These are phyloP conservation scores for Leccinum huronense DNA, from an alignment of 1,284 basidiomycete genomes.

Conservation along the genomic window DNA sequence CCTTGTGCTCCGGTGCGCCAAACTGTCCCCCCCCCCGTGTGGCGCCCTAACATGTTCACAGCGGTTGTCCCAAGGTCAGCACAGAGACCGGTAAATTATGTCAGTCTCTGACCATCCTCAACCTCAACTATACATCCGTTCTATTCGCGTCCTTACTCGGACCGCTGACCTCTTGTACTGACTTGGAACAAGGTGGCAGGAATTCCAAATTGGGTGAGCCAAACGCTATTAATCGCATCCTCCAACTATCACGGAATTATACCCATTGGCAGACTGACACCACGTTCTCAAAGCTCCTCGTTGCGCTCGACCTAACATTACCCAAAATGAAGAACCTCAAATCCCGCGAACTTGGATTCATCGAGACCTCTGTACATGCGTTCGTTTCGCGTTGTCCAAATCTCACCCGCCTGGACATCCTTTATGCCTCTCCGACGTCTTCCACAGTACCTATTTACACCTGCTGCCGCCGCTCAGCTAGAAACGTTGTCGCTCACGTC, in stretches of 20 bases:
- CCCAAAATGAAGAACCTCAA: conserved; percentile 52
- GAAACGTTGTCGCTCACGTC: conserved; percentile 40
- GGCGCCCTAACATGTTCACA: conserved; percentile 32
- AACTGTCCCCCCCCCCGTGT: conserved; percentile 1
- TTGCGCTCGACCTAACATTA: conserved; percentile 37
- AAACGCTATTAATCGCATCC: not conserved
- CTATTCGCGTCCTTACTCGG: conserved; percentile 47
- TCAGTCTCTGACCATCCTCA: conserved; percentile 45
- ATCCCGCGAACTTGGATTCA: conserved; percentile 51
- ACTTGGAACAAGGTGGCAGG: conserved; percentile 61
- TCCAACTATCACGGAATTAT: not conserved
- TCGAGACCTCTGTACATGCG: conserved; percentile 46
- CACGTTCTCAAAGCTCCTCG: conserved; percentile 48
- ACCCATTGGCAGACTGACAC: conserved; percentile 50
- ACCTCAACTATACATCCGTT: conserved; percentile 61
- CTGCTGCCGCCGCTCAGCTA: conserved; percentile 30
- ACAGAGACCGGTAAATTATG: conserved; percentile 48
- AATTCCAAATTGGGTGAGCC: conserved; percentile 56
- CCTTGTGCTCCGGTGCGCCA: conserved; percentile 52
- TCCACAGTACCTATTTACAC: conserved; percentile 14
- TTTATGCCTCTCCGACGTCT: conserved; percentile 53
- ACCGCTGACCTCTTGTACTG: conserved; percentile 42
- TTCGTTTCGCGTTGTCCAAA: conserved; percentile 50
- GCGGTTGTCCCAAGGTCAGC: conserved; percentile 59
- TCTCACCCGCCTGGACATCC: conserved; percentile 56